phyloP scores from a whole-genome alignment of 1,284 basidiomycete species.

The Stygiomarasmius scandens region DNA sequence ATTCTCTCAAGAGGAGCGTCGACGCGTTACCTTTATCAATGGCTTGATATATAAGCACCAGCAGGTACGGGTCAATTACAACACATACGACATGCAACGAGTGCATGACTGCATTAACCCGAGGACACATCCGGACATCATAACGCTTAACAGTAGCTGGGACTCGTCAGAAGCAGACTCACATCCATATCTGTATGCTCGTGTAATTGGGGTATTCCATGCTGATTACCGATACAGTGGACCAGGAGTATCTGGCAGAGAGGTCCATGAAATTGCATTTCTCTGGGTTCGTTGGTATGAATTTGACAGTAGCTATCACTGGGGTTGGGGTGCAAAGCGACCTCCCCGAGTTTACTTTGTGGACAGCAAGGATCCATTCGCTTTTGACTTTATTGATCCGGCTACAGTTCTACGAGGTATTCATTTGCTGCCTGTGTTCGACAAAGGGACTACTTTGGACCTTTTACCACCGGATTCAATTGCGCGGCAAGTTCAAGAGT shows the following conservation, averaged over 20 bases:
- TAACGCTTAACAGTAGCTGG: slow-evolving; percentile 23
- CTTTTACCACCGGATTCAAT: background rate
- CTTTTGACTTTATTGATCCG: slow-evolving; percentile 23
- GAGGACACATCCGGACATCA: slow-evolving; percentile 27
- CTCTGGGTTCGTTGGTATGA: slow-evolving; percentile 34
- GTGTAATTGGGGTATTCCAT: slow-evolving; percentile 35
- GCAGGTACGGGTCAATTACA: slow-evolving; percentile 29
- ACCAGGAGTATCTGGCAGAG: background rate
- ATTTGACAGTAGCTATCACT: slow-evolving; percentile 7
- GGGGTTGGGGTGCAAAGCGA: slow-evolving; percentile 13
- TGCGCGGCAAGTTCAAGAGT: background rate
- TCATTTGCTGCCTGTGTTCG: slow-evolving; percentile 37
- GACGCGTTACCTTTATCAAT: too few species aligned
- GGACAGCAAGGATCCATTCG: background rate
- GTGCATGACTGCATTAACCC: slow-evolving; percentile 39
- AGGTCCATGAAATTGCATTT: slow-evolving; percentile 26
- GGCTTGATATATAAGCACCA: slow-evolving; percentile 28
- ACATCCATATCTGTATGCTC: slow-evolving; percentile 34
- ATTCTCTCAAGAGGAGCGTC: too few species aligned
- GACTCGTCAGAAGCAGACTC: too few species aligned
- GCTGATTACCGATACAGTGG: slow-evolving; percentile 16
- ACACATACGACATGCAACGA: slow-evolving; percentile 33
- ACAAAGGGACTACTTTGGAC: background rate
- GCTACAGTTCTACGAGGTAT: slow-evolving; percentile 27
- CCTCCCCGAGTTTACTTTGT: background rate